Conservation (phyloP, 768 basidiomycete species). For the Mrakia hoshinonis region DNA sequence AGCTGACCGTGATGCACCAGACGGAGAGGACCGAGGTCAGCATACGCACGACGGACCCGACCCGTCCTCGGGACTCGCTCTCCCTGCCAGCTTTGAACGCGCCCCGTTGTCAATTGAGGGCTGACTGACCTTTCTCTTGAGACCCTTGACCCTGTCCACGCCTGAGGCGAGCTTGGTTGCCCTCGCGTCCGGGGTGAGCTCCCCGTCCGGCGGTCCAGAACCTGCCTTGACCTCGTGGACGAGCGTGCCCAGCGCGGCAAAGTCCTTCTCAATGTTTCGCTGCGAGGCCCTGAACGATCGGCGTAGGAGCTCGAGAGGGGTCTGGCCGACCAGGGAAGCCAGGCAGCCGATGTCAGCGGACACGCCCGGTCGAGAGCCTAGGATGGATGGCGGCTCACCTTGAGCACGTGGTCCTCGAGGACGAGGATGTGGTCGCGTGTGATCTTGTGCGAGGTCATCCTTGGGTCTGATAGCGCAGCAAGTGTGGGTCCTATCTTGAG, state of each 20-base stretch:
- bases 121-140: slow-evolving; percentile 73
- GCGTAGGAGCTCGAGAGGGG: slow-evolving; percentile 81
- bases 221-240: slow-evolving; percentile 54
- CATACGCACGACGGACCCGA: neutral
- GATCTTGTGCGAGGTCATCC: slow-evolving; percentile 33
- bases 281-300: slow-evolving; percentile 78
- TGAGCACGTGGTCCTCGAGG: slow-evolving; percentile 74
- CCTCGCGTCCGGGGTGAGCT: neutral
- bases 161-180: slow-evolving; percentile 1
- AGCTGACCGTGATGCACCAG: neutral
- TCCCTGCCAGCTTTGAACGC: neutral
- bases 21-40: neutral
- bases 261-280: slow-evolving; percentile 70
- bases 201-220: slow-evolving; percentile 41
- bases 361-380: neutral
- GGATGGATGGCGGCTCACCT: slow-evolving; percentile 45
- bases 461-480: no score
- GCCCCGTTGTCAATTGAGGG: neutral
- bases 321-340: slow-evolving; percentile 45
- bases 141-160: slow-evolving; percentile 53
- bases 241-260: slow-evolving; percentile 52
- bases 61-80: neutral
- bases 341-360: slow-evolving; percentile 6
- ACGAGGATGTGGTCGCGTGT: slow-evolving; percentile 66
- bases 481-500: no score